Evolutionary conservation across 768 basidiomycete genomes (phyloP).

Genomic region (Tulasnella sp.): DNA sequence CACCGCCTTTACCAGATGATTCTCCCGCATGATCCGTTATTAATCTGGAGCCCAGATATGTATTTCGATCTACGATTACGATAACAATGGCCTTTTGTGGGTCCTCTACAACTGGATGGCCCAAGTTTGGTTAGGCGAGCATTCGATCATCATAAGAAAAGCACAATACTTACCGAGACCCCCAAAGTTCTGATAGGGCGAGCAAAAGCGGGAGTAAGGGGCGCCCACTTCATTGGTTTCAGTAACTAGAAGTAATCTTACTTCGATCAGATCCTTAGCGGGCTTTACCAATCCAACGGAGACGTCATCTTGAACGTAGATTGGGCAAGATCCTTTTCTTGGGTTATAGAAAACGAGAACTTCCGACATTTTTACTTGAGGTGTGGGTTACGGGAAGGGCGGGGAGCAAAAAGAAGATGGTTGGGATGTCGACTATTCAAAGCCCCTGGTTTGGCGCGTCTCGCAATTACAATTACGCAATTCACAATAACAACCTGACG

Average conservation of each 20-base stretch:
- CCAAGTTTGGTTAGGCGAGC: not conserved
- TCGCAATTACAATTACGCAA: no score
- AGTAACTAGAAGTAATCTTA: not conserved
- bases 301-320: not conserved
- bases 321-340: not conserved
- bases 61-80: not conserved
- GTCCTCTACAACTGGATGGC: not conserved
- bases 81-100: not conserved
- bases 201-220: not conserved
- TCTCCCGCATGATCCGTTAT: not conserved
- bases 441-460: no score
- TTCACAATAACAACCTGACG: no score
- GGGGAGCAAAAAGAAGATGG: no score
- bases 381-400: no score
- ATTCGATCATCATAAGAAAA: not conserved
- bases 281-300: not conserved
- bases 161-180: not conserved
- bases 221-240: not conserved
- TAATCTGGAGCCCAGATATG: not conserved
- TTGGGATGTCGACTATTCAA: no score
- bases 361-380: not conserved
- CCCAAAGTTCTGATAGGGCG: not conserved
- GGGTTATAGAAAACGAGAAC: not conserved
- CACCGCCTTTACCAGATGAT: constrained; percentile 2
- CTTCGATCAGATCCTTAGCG: not conserved